A percentile compares a stretch with the other conserved stretches of the same genome.
These are phyloP conservation scores for Coccomyxa subellipsoidea DNA, from an alignment of 163 green algal genomes.

Conservation along the genomic window DNA sequence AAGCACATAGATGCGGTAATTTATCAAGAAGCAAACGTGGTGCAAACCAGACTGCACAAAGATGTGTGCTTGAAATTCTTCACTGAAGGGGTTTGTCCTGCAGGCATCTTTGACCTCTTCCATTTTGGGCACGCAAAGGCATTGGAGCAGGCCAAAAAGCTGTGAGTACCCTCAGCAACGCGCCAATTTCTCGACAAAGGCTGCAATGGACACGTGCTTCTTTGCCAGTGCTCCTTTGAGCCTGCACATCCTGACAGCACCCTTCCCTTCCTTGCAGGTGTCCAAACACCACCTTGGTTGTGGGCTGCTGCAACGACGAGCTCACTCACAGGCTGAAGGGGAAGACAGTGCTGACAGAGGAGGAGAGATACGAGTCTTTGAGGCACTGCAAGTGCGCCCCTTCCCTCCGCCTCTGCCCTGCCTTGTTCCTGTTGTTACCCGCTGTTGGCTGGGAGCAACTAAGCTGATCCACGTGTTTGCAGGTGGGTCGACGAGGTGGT, in stretches of 20 bases:
- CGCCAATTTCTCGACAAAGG: no score
- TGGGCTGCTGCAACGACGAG: constrained; percentile 84
- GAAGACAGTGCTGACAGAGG: constrained; percentile 85
- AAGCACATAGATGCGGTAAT: no score
- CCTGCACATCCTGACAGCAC: no score
- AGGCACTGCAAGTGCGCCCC: constrained; percentile 80
- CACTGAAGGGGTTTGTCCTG: constrained; percentile 1
- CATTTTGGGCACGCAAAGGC: constrained; percentile 88
- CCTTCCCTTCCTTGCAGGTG: constrained; percentile 33
- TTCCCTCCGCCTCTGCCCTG: neutral
- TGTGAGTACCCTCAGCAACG: constrained; percentile 50
- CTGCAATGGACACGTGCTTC: no score
- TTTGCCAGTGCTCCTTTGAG: no score
- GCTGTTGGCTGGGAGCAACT: no score
- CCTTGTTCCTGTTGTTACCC: no score
- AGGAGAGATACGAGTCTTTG: constrained; percentile 83
- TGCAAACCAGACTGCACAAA: no score
- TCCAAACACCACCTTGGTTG: constrained; percentile 62
- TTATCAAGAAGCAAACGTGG: no score
- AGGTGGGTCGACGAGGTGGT: constrained; percentile 93
- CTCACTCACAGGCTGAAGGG: constrained; percentile 85
- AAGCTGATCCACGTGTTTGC: no score
- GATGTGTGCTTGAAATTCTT: neutral
- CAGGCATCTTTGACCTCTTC: constrained; percentile 91
- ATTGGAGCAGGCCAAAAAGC: constrained; percentile 88